phyloP scores from a whole-genome alignment of 768 basidiomycete genomes.

The Lactifluus echinatus region DNA sequence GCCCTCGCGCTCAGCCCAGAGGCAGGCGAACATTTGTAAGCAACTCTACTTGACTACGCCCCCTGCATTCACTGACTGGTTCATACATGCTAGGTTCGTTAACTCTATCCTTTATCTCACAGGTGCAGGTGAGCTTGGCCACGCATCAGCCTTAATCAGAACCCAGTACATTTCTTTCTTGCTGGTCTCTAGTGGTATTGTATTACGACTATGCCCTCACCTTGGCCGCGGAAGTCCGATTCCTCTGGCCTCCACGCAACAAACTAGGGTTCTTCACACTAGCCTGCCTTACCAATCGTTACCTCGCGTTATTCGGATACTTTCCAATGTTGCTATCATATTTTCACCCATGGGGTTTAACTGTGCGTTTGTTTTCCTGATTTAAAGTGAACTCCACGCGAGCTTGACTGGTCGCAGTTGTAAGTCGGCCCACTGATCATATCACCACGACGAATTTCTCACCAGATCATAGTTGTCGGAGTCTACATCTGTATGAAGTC shows the following conservation, averaged over 20 bases:
- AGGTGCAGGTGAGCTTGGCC: background rate
- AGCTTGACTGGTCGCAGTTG: background rate
- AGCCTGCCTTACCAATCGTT: slow-evolving; percentile 43
- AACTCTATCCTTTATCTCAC: background rate
- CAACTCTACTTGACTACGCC: no score
- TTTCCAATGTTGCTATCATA: slow-evolving; percentile 23
- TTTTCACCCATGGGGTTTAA: background rate
- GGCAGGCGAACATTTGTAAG: no score
- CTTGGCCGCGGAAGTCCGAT: slow-evolving; percentile 29
- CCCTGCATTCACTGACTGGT: no score
- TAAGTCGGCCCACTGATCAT: background rate
- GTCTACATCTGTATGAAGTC: background rate
- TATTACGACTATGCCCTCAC: slow-evolving; percentile 28
- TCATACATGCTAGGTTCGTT: background rate
- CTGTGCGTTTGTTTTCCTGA: background rate
- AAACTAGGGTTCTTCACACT: slow-evolving; percentile 33
- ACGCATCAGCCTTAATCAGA: background rate
- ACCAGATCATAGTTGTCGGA: background rate
- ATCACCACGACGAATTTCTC: background rate
- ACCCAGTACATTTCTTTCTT: background rate
- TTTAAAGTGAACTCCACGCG: background rate
- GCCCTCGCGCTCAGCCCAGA: no score
- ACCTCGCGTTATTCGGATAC: slow-evolving; percentile 35
- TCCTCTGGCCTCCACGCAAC: slow-evolving; percentile 33
- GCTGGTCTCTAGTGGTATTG: slow-evolving; percentile 21